phyloP scores from a whole-genome alignment of 257 asterid genomes.

The Thymus mandschuricus region DNA sequence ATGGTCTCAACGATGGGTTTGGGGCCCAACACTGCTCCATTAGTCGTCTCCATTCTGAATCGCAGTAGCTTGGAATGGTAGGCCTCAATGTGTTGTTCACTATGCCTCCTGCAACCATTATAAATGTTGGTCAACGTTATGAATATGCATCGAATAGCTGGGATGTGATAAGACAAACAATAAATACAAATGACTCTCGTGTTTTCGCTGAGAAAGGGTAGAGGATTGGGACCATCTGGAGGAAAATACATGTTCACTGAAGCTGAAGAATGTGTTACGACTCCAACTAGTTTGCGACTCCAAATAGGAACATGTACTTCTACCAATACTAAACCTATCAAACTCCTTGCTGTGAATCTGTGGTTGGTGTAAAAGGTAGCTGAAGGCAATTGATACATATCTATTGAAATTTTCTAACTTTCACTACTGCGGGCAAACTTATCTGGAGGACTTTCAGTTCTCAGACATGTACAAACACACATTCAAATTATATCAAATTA shows the following conservation, averaged over 20 bases:
- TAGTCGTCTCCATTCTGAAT: conserved; percentile 77
- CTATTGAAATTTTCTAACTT: too few relatives aligned
- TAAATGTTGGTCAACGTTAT: not conserved
- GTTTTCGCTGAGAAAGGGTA: not conserved
- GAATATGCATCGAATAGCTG: not conserved
- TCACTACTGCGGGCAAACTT: too few relatives aligned
- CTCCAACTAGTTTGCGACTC: too few relatives aligned
- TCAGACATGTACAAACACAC: too few relatives aligned
- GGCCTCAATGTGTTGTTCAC: conserved; percentile 92
- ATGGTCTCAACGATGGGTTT: conserved; percentile 75
- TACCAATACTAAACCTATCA: too few relatives aligned
- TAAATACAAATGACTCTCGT: not conserved
- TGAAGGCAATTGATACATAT: not conserved
- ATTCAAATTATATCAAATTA: too few relatives aligned
- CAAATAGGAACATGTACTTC: too few relatives aligned
- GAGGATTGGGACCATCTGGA: not conserved
- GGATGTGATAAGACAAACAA: not conserved
- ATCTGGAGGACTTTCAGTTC: too few relatives aligned
- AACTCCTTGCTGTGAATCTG: not conserved
- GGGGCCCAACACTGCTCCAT: conserved; percentile 98
- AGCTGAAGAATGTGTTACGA: too few relatives aligned
- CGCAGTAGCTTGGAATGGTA: conserved; percentile 79
- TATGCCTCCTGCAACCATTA: conserved; percentile 76
- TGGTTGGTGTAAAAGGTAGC: not conserved
- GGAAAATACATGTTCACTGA: not conserved